Evolutionary conservation across 139 green algal genomes (phyloP).

Genomic region (Asterochloris sp.): DNA sequence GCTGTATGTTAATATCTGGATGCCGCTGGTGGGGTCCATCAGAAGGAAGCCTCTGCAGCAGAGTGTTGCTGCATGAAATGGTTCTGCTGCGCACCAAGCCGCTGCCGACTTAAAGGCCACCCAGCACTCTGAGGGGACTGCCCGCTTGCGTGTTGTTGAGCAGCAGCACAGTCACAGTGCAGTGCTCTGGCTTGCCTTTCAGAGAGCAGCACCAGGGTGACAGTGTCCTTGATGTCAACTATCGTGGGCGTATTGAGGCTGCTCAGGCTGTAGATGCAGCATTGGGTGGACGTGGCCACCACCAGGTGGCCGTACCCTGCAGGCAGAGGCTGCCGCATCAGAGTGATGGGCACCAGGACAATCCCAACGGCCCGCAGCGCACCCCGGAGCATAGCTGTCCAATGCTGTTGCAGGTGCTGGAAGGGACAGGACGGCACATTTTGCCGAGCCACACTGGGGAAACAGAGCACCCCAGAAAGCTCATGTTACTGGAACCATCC

Average conservation of each 20-base stretch:
- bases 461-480: too few species aligned
- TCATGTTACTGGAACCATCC: too few species aligned
- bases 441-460: too few species aligned
- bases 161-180: background rate
- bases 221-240: conserved; percentile 62
- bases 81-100: background rate
- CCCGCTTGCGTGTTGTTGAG: background rate
- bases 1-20: conserved; percentile 74
- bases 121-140: too few species aligned
- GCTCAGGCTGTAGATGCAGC: conserved; percentile 58
- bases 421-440: too few species aligned
- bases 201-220: conserved; percentile 57
- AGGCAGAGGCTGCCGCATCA: background rate
- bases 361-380: too few species aligned
- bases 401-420: too few species aligned
- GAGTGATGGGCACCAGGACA: too few species aligned
- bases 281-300: conserved; percentile 69
- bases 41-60: conserved; percentile 49
- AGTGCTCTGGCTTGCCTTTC: conserved; percentile 18
- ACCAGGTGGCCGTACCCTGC: conserved; percentile 70
- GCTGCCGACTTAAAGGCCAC: too few species aligned
- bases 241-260: conserved; percentile 73
- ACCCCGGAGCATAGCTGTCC: too few species aligned
- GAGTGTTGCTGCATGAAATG: background rate
- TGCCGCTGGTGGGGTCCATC: conserved; percentile 44